These are phyloP conservation scores for Diaporthe longicolla DNA, from an alignment of 2,329 filamentous ascomycete species.

Conservation along the genomic window DNA sequence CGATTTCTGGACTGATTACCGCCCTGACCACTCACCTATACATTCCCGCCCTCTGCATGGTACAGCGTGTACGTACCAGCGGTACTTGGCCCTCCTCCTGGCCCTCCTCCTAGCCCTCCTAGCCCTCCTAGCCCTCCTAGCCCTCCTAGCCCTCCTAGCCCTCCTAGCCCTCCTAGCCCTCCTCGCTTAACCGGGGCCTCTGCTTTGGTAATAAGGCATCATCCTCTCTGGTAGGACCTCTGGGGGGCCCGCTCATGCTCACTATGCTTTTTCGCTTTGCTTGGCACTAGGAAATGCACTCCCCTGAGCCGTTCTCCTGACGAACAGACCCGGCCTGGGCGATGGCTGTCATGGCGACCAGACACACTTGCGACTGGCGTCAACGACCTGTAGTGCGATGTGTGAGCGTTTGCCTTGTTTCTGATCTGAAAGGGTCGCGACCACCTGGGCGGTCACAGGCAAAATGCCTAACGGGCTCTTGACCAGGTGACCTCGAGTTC, in stretches of 20 bases:
- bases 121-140: background rate
- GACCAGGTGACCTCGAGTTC: background rate
- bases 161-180: too few species aligned
- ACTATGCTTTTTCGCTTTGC: conserved; percentile 17
- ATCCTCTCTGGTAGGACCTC: background rate
- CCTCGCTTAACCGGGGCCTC: conserved; percentile 5
- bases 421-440: background rate
- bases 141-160: background rate
- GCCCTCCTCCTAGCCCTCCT: too few species aligned
- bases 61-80: conserved; percentile 1
- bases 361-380: conserved; percentile 19
- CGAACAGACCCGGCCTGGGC: conserved; percentile 9
- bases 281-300: conserved; percentile 10
- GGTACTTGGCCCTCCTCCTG: background rate
- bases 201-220: background rate
- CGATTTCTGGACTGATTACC: conserved; percentile 15
- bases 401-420: conserved; percentile 1
- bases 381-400: conserved; percentile 13
- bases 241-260: conserved; percentile 12
- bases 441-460: background rate
- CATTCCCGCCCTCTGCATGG: background rate
- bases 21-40: background rate
- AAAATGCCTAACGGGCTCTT: background rate
- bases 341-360: conserved; percentile 19
- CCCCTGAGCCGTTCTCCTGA: conserved; percentile 17